Evolutionary conservation across 805 yeast species (phyloP).

Genomic region (Saturnispora halmiae): DNA sequence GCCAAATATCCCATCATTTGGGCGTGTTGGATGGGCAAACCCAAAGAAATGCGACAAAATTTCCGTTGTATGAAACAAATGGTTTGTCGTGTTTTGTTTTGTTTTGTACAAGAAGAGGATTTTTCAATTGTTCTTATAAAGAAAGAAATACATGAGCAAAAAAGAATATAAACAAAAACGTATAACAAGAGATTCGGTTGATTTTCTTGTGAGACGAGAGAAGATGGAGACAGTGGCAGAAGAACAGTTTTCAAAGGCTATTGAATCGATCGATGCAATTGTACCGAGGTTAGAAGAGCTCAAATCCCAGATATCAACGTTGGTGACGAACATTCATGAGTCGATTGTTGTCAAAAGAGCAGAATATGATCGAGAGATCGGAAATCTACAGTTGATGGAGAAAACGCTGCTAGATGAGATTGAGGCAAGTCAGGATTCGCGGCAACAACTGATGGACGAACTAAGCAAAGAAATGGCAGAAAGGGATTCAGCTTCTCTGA

Average conservation of each 20-base stretch:
- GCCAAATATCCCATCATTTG: too few relatives aligned
- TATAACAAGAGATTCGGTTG: too few relatives aligned
- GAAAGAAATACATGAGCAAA: too few relatives aligned
- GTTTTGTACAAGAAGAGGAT: too few relatives aligned
- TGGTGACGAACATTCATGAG: slow-evolving; percentile 15
- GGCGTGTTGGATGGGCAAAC: too few relatives aligned
- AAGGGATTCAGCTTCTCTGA: slow-evolving; percentile 28
- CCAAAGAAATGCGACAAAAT: too few relatives aligned
- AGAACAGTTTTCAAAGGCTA: slow-evolving; percentile 13
- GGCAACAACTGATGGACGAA: slow-evolving; percentile 18
- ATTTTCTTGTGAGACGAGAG: too few relatives aligned
- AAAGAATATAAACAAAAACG: neutral
- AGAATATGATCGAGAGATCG: slow-evolving; percentile 17
- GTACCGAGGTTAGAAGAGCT: slow-evolving; percentile 20
- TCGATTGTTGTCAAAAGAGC: slow-evolving; percentile 16
- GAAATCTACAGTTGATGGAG: slow-evolving; percentile 19
- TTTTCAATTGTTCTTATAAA: too few relatives aligned
- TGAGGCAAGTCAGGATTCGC: slow-evolving; percentile 15
- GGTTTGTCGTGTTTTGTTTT: too few relatives aligned
- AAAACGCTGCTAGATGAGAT: slow-evolving; percentile 17
- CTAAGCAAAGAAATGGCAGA: slow-evolving; percentile 17
- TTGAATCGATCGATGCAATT: slow-evolving; percentile 19
- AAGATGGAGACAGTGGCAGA: slow-evolving; percentile 5
- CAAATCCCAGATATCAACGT: slow-evolving; percentile 15
- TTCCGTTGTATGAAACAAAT: too few relatives aligned